These are phyloP conservation scores for Aspergillus clavatus DNA, from an alignment of 2,329 filamentous ascomycete species.

Conservation along the genomic window DNA sequence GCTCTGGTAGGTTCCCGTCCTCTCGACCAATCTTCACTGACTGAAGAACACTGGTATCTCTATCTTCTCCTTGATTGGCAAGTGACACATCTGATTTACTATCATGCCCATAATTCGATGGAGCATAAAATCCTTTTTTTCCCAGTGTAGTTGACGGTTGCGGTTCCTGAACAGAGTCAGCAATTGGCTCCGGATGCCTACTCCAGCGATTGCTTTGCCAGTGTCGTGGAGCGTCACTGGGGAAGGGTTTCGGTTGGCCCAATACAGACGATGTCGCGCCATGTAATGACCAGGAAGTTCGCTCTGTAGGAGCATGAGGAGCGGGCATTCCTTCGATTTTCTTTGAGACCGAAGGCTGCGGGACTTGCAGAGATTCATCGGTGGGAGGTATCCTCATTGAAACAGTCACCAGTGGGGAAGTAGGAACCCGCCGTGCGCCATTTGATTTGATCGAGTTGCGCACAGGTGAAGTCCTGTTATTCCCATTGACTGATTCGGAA, in stretches of 20 bases:
- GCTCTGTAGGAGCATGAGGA: neutral
- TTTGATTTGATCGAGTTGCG: neutral
- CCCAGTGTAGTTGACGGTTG: neutral
- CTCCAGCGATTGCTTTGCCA: neutral
- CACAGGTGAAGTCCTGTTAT: neutral
- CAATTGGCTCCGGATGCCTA: neutral
- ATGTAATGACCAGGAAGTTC: neutral
- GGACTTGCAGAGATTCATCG: neutral
- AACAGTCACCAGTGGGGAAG: neutral
- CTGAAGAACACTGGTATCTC: neutral
- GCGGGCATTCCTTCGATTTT: neutral
- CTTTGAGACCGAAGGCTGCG: neutral
- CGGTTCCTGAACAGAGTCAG: neutral
- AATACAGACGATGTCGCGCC: neutral
- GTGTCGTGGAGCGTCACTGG: neutral
- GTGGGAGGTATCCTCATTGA: neutral
- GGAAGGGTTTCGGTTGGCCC: neutral
- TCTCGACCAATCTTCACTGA: neutral
- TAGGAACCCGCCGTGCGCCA: neutral
- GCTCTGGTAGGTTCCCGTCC: neutral
- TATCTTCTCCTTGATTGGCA: neutral
- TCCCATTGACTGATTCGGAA: neutral
- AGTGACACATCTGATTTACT: neutral
- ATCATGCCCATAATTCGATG: neutral
- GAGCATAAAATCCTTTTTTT: neutral